phyloP scores from a whole-genome alignment of 2,329 filamentous ascomycete genomes.

The Diaporthe sp. region DNA sequence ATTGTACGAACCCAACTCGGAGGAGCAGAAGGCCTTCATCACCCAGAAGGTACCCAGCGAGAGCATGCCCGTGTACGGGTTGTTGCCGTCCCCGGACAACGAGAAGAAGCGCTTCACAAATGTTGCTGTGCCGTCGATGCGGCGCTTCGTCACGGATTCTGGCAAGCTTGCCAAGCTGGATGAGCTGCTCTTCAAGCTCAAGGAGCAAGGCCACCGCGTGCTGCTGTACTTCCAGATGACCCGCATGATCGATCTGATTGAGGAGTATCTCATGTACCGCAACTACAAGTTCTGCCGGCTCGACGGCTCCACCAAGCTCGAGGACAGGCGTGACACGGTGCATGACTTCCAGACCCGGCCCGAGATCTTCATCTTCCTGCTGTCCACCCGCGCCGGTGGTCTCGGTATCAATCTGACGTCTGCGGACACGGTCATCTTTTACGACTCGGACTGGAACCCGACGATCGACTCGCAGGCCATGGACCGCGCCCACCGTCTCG shows the following conservation, averaged over 20 bases:
- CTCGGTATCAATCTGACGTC: conserved; percentile 97
- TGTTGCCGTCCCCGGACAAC: conserved; percentile 84
- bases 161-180: conserved; percentile 96
- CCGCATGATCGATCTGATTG: conserved; percentile 99
- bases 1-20: conserved; percentile 74
- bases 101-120: conserved; percentile 89
- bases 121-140: conserved; percentile 95
- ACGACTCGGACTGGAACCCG: conserved; percentile 99
- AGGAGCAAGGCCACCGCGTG: conserved; percentile 92
- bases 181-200: conserved; percentile 86
- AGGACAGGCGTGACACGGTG: conserved; percentile 96
- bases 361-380: conserved; percentile 96
- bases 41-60: conserved; percentile 76
- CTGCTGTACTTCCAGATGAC: conserved; percentile 99
- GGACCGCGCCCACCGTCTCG: conserved; percentile 97
- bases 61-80: conserved; percentile 71
- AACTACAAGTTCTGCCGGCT: conserved; percentile 99
- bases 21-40: conserved; percentile 82
- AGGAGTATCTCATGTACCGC: conserved; percentile 97
- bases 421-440: conserved; percentile 99
- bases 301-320: conserved; percentile 96
- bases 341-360: conserved; percentile 95
- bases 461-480: conserved; percentile 99
- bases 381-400: conserved; percentile 96
- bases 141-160: conserved; percentile 95